Conservation (phyloP, 345 rosid genomes). For the Linum tenue region DNA sequence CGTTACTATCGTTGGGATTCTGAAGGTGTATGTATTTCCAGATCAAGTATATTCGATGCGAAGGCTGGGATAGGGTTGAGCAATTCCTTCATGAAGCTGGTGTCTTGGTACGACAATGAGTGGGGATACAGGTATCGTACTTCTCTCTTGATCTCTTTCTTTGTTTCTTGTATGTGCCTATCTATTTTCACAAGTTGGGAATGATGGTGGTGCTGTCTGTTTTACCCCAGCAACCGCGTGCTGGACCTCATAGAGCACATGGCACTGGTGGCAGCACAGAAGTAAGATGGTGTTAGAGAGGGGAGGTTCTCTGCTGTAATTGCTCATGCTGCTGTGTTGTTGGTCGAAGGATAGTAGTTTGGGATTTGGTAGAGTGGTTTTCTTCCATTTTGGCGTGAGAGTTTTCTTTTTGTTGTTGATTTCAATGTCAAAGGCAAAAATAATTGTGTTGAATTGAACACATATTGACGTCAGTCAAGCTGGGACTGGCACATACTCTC, state of each 20-base stretch:
- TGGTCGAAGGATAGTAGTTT: no score
- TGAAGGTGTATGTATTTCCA: constrained; percentile 16
- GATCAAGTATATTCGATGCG: constrained; percentile 98
- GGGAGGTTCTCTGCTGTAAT: no score
- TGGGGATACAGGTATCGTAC: constrained; percentile 94
- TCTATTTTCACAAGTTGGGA: neutral
- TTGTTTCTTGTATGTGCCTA: no score
- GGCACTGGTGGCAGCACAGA: constrained; percentile 67
- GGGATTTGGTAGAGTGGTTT: no score
- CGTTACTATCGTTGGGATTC: neutral
- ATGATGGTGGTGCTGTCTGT: constrained; percentile 4
- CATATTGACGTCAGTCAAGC: no score
- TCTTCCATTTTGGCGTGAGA: no score
- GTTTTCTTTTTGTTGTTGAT: no score
- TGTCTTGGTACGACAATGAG: constrained; percentile 95
- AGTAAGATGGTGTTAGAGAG: constrained; percentile 10
- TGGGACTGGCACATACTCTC: no score
- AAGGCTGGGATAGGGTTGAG: constrained; percentile 93
- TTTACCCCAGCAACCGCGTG: constrained; percentile 73
- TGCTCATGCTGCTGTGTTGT: neutral
- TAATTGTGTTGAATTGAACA: no score
- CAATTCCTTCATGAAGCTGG: constrained; percentile 73
- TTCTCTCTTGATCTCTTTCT: neutral
- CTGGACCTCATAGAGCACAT: constrained; percentile 94
- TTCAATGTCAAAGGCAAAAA: no score